Base-by-base conservation (phyloP, 176 grass and related monocot genomes). In the Lolium multiflorum region DNA sequence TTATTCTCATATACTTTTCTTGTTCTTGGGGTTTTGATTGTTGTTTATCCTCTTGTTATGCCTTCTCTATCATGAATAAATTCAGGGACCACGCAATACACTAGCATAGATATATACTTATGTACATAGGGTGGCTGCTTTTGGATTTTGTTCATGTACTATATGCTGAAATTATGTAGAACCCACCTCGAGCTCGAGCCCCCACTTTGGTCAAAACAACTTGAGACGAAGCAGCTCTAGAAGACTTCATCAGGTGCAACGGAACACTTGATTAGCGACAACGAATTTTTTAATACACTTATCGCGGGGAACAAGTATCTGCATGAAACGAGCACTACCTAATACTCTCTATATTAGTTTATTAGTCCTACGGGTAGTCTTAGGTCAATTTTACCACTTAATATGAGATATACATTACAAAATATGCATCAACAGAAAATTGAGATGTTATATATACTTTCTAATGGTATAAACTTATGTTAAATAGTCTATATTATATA, bases 111-210 rank as follows among this genome's bases (percentile, higher is more conserved):
- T 63, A 18, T 14, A 75, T 52, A 74, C 13, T 43, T 71, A 17
- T 9, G 22, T 4, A 70, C 70, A n/a, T 62, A 39, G 83, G 71
- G 25, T 16, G 82, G 44, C 26, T 77, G 28, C 46, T 76, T 39
- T 77, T 84, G 72, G 59, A 52, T 84, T 77, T 65, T 68, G 18
- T 54, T 60, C 28, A 46, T 71, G 4, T 22, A 12, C 20, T 22
- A 3, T 11, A 77, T 59, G 39, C 64, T 71, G 28, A 82, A 55
- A 75, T 60, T 70, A 55, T 16, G 71, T 0, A 8, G 49, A 57
- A 65, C 28, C 62, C 26, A 43, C 41, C 41, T 43, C 6, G 41
- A 43, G 31, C 31, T 44, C 41, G 5, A 44, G 41, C 31, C 41
- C 41, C 41, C 41, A 8, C 41, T 49, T 76, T 10, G 31, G 31